These are phyloP conservation scores for Luffa aegyptiaca DNA, from an alignment of 306 rosid species.

Conservation along the genomic window DNA sequence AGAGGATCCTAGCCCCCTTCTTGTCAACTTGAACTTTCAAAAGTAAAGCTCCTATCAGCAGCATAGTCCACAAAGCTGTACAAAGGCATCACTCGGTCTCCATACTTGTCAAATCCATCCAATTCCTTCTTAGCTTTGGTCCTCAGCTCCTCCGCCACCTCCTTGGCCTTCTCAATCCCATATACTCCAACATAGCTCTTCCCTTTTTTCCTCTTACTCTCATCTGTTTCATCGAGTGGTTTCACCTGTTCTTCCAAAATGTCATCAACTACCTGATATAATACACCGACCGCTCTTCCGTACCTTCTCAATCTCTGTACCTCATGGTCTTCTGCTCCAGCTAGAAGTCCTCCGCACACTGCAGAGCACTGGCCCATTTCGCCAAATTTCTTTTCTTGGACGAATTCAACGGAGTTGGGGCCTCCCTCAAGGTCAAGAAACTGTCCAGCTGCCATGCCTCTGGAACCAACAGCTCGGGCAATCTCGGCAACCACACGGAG, in stretches of 20 bases:
- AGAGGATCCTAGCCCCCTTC: neutral
- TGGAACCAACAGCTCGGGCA: constrained; percentile 79
- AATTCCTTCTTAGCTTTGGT: constrained; percentile 63
- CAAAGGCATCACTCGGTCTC: constrained; percentile 61
- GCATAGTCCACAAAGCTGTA: constrained; percentile 94
- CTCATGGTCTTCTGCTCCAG: constrained; percentile 72
- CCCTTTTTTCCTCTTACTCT: constrained; percentile 27
- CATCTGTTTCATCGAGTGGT: constrained; percentile 15
- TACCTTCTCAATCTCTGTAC: constrained; percentile 74
- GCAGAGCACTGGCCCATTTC: constrained; percentile 93
- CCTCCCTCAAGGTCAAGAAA: constrained; percentile 79
- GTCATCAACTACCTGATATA: constrained; percentile 68
- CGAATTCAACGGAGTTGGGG: constrained; percentile 52
- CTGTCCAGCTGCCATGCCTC: constrained; percentile 98
- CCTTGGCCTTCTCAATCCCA: constrained; percentile 72
- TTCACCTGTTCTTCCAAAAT: constrained; percentile 37
- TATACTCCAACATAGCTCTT: constrained; percentile 59
- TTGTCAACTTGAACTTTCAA: constrained; percentile 29
- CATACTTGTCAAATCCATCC: constrained; percentile 73
- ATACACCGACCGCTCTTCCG: constrained; percentile 80
- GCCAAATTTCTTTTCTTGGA: constrained; percentile 90
- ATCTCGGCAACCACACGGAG: constrained; percentile 84
- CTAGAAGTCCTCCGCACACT: constrained; percentile 81
- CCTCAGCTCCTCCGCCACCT: constrained; percentile 68
- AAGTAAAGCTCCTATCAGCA: constrained; percentile 59